Base-by-base conservation (phyloP, 805 yeast genomes). In the Yarrowia porcina region DNA sequence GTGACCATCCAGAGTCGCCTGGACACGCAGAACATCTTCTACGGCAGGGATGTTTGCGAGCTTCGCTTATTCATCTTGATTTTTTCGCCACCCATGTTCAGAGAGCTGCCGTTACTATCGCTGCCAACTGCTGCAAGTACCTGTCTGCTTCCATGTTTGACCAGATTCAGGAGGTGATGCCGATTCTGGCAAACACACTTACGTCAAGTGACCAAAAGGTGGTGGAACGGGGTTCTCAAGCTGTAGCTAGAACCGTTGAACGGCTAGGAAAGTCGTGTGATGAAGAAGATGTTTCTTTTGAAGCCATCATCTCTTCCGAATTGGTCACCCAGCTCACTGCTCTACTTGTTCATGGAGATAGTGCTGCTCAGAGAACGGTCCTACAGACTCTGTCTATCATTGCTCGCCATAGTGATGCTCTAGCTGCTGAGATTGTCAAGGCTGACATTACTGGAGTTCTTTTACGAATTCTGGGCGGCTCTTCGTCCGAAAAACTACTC, bases 31-130 rank as follows among this genome's bases (percentile, higher is more conserved):
- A 61, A 15, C 62, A 66, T 8, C 69, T 76, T 5, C 67, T 90
- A 39, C 72, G 77, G 20, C 81, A 83, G 63, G 86, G 87, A 38
- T 87, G 91, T 9, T 72, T 92, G 9, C 74, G 78, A 7, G 83
- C 89, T 0, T 86, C 89, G 65, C 73, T 94, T 47, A 83, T 82
- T 69, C 89, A 84, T 69, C 77, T 92, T 65, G 98, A 94, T 71
- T 93, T 93, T 70, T 88, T 93, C 72, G 89, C 97, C 1, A 80
- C 85, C 20, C 96, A 90, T 74, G 89, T 96, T 0, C 98, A 93
- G 73, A 77, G 96, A 62, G 88, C 90, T 66, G 90, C 96, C 15
- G 75, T 91, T 35, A 75, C 79, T 0, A 87, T 67, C 52, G 67
- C 69, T 47, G 66, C 74, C 49, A 64, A 65, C 66, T 54, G 70